Evolutionary conservation across 169 alveolate genomes (phyloP).

Genomic region (Eimeria maxima): DNA sequence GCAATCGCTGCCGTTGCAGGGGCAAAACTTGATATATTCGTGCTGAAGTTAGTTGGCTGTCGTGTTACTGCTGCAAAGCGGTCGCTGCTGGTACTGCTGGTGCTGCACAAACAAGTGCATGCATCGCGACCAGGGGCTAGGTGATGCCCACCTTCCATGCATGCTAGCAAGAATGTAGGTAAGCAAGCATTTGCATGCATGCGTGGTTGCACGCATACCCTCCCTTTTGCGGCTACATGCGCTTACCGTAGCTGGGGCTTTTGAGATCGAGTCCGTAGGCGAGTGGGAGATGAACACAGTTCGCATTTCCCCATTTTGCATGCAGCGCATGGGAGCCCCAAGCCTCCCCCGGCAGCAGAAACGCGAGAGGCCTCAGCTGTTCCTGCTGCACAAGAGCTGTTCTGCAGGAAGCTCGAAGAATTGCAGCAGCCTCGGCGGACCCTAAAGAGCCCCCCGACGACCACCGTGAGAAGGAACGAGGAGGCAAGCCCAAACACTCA

Average conservation of each 20-base stretch:
- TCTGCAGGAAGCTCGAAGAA: slow-evolving; percentile 5
- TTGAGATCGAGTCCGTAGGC: slow-evolving; percentile 16
- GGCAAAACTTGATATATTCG: not conserved
- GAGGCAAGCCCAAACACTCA: slow-evolving; percentile 3
- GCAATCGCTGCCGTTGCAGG: too few species aligned
- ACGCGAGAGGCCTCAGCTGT: not conserved
- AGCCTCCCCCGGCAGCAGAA: not conserved
- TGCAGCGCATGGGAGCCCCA: not conserved
- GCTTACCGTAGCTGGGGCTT: not conserved
- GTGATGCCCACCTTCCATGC: not conserved
- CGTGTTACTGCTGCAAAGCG: not conserved
- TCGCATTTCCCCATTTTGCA: not conserved
- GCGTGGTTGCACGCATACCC: not conserved
- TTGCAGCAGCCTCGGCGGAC: not conserved
- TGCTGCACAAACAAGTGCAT: not conserved
- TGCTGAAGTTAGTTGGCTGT: not conserved
- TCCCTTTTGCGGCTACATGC: not conserved
- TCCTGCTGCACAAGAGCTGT: not conserved
- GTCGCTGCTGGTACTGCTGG: slow-evolving; percentile 25
- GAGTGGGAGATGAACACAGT: not conserved
- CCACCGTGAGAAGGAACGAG: slow-evolving; percentile 1
- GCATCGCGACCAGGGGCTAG: not conserved
- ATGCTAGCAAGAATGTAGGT: too few species aligned
- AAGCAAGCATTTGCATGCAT: not conserved
- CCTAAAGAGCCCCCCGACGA: not conserved